Base-by-base conservation (phyloP, 2,329 filamentous ascomycete species). In the Amauroascus niger region DNA sequence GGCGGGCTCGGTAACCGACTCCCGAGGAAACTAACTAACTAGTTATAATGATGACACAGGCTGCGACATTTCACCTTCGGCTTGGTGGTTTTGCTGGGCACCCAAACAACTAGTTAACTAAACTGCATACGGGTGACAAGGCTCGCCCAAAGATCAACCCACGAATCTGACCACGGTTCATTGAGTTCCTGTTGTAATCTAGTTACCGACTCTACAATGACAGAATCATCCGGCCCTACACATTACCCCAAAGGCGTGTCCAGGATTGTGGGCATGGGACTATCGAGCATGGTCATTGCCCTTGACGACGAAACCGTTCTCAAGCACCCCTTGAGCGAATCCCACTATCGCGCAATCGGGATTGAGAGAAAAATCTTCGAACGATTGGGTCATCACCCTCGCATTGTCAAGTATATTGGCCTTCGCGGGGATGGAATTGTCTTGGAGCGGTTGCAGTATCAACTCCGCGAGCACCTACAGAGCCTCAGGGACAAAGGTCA, bases 381-480 rank as follows among this genome's bases (percentile, higher is more conserved):
- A 22, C 33, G 22, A 20, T 30, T 54, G 20, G 52, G 52, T 2
- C 30, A 9, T 6, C 44, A 49, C 35, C 20, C 45, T 8, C 43
- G 43, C 4, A 54, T 54, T 49, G 32, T 46, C 18, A 9, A 49
- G 3, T 11, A 39, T 28, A 16, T 41, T 30, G 32, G 3, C 7
- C 28, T 24, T 26, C n/a, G 3, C 4, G 6, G 14, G n/a, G 35
- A 48, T 14, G 52, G 45, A 20, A 32, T 54, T 45, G 35, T 54
- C 20, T 14, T 47, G 22, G 52, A 54, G n/a, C 45, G 44, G 14
- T 24, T 54, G 14, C 20, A 54, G 20, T 16, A 52, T 16, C 49
- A 20, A 11, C 49, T 52, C 14, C 18, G 49, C 18, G 14, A 13
- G 40, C 49, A 16, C 30, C 40, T 52, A 13, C 8, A 24, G 11